Evolutionary conservation across 805 yeast genomes (phyloP).

Genomic region (Metschnikowia drakensbergensis): DNA sequence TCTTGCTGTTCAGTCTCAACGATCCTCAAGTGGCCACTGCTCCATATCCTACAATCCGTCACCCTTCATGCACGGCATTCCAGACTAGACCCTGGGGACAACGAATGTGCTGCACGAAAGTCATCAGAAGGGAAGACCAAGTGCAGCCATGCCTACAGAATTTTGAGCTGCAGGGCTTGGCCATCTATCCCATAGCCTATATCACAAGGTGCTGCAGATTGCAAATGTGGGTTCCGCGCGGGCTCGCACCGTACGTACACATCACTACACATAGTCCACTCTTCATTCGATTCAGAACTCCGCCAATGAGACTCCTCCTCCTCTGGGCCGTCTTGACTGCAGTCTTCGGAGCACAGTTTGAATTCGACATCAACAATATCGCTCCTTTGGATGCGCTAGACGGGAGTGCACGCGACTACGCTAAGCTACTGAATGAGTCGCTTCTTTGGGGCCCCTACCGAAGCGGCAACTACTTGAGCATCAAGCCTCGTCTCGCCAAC

Average conservation of each 20-base stretch:
- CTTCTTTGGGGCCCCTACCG: constrained; percentile 89
- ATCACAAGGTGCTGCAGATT: neutral
- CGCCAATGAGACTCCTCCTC: constrained; percentile 1
- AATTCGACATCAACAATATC: constrained; percentile 13
- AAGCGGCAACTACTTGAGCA: constrained; percentile 79
- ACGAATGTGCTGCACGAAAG: too few relatives aligned
- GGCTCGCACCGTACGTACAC: neutral
- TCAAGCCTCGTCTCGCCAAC: constrained; percentile 76
- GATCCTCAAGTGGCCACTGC: too few relatives aligned
- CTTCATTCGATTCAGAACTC: neutral
- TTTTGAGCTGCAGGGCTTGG: too few relatives aligned
- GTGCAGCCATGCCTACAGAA: too few relatives aligned
- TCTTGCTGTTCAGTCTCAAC: too few relatives aligned
- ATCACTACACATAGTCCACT: neutral
- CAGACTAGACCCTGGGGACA: too few relatives aligned
- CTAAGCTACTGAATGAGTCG: constrained; percentile 16
- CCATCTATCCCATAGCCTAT: too few relatives aligned
- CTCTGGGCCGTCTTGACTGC: constrained; percentile 5
- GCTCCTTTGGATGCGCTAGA: constrained; percentile 3
- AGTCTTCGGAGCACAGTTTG: constrained; percentile 4
- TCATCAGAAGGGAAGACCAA: too few relatives aligned
- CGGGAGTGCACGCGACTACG: neutral
- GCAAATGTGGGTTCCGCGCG: neutral
- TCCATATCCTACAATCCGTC: too few relatives aligned
- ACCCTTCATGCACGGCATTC: too few relatives aligned